Base-by-base conservation (phyloP, 495 filamentous ascomycete genomes). In the Zalerion maritima region DNA sequence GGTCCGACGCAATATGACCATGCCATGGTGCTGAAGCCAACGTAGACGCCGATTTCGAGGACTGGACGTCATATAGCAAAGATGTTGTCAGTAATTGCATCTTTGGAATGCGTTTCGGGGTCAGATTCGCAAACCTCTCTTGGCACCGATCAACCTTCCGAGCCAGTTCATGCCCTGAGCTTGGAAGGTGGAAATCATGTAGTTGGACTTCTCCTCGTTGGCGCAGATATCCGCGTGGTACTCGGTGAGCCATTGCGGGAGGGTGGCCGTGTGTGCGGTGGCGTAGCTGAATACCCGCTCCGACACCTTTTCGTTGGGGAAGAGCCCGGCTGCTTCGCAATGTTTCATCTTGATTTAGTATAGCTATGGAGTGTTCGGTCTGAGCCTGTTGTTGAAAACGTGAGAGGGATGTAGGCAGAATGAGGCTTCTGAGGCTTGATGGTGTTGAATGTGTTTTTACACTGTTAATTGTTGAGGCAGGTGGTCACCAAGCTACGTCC, bases 101-200 rank as follows among this genome's bases (percentile, higher is more conserved):
- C 12, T 21, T 22, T 5, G 14, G 24, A 17, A 14, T 12, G 23
- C 2, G 18, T 27, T 7, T 4, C 7, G 14, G 8, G 14, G n/a
- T 13, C n/a, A 21, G 4, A 28, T 10, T 14, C 8, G 31, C 45
- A 8, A 34, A 55, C 51, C 38, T 33, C 50, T 41, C 34, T 53
- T 54, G 2, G 50, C 53, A 2, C 53, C 53, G 11, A 46, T 29
- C 13, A 42, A 23, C 25, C 40, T 45, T 2, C 44, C 36, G 5
- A 57, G 28, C 34, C 47, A 54, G 26, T 49, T 18, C 17, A 45
- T 30, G 18, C 37, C 45, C 28, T 52, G 41, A 6, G 41, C 31
- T 39, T 57, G 41, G 6, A 53, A 42, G 6, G 31, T 42, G 7
- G 50, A 54, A 26, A 57, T 52, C 49, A 54, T 54, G 24, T 49